These are phyloP conservation scores for Russula lepida DNA, from an alignment of 768 basidiomycete genomes.

Conservation along the genomic window DNA sequence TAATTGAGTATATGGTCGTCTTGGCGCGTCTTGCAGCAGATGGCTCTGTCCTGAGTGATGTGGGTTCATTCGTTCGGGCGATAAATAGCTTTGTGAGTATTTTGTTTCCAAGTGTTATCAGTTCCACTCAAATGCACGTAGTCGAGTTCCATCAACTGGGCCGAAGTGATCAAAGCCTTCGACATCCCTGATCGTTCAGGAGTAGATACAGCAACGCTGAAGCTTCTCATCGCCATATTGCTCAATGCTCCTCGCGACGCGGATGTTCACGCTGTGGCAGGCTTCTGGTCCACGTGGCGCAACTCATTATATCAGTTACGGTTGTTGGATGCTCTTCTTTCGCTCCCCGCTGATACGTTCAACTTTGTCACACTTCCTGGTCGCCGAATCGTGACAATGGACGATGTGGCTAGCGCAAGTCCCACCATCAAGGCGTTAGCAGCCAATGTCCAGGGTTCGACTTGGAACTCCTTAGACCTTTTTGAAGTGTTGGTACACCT, in stretches of 20 bases:
- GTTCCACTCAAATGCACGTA: constrained; percentile 28
- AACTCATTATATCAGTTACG: constrained; percentile 82
- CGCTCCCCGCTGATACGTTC: constrained; percentile 83
- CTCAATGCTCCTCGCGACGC: constrained; percentile 70
- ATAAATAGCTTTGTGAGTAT: constrained; percentile 63
- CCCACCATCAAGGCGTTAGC: constrained; percentile 91
- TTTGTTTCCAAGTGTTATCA: neutral
- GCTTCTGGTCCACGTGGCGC: constrained; percentile 81
- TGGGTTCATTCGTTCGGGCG: constrained; percentile 63
- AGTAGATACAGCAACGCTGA: constrained; percentile 83
- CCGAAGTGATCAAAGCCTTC: constrained; percentile 74
- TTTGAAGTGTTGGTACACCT: constrained; percentile 81
- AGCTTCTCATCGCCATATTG: constrained; percentile 82
- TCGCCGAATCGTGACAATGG: constrained; percentile 74
- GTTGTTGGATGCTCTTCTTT: constrained; percentile 81
- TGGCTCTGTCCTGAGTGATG: constrained; percentile 64
- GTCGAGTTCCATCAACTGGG: constrained; percentile 69
- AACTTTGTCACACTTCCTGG: constrained; percentile 86
- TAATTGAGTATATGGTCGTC: constrained; percentile 62
- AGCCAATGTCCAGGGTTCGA: constrained; percentile 81
- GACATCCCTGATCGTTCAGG: constrained; percentile 78
- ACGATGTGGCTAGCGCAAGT: constrained; percentile 76
- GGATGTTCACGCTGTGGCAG: constrained; percentile 71
- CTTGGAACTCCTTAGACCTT: constrained; percentile 91
- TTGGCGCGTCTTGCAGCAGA: constrained; percentile 64